These are phyloP conservation scores for Ceratocystis ficicola DNA, from an alignment of 2,329 filamentous ascomycete genomes.

Conservation along the genomic window DNA sequence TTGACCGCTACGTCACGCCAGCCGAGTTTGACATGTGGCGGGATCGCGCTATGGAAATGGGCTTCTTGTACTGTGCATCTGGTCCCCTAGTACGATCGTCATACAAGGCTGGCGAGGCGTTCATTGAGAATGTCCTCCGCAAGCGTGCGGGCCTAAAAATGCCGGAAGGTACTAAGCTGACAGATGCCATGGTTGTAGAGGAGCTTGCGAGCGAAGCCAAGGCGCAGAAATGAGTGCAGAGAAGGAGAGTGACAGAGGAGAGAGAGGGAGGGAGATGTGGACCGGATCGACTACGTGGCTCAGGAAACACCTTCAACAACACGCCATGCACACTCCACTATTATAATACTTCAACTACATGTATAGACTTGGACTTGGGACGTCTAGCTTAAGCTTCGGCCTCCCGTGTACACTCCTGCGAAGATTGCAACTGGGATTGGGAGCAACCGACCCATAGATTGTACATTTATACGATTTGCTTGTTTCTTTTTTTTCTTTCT, in stretches of 20 bases:
- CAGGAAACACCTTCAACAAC: constrained; percentile 1
- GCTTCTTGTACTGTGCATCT: constrained; percentile 91
- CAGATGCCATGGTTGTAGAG: constrained; percentile 33
- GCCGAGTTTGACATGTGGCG: constrained; percentile 87
- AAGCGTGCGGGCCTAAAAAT: constrained; percentile 45
- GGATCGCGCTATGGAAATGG: constrained; percentile 79
- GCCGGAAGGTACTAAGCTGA: constrained; percentile 28
- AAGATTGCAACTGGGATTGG: neutral
- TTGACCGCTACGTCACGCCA: constrained; percentile 88
- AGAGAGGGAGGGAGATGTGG: neutral
- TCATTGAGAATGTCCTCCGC: constrained; percentile 94
- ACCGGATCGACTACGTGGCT: neutral
- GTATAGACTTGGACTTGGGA: constrained; percentile 5
- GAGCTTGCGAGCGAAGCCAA: constrained; percentile 24
- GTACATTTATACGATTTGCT: constrained; percentile 1
- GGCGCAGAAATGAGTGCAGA: neutral
- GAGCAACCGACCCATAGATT: neutral
- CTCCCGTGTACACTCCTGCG: neutral
- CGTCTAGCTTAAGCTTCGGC: neutral
- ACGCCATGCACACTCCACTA: neutral
- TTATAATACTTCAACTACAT: neutral
- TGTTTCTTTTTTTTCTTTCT: neutral
- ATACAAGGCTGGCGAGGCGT: constrained; percentile 96
- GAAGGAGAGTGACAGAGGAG: neutral
- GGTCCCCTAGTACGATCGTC: constrained; percentile 86